Evolutionary conservation across 2,329 filamentous ascomycete genomes (phyloP), one percentile per base, ranked within the genome.

Genomic region (Epichloe bromicola): DNA sequence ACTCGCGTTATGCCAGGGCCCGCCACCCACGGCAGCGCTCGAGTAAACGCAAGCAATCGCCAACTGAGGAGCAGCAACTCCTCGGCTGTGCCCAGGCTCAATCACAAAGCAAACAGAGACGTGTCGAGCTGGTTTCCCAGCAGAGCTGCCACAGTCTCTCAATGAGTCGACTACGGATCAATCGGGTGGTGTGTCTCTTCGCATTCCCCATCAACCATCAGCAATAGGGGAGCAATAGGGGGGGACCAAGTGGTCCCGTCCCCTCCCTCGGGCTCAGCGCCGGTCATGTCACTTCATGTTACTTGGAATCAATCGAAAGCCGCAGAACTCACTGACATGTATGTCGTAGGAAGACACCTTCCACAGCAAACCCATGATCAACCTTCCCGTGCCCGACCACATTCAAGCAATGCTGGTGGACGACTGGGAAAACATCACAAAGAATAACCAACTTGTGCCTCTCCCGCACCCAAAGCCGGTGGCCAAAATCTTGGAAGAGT

Each of bases 391-490:
- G 56, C 89, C 93, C 0, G 93, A 97, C 63, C 81, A 86, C 57
- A 76, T 98, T 57, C 96, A 97, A 71, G 88, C 86, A 15, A 78
- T 95, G 55, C 80, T 98, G 3, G 93, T 98, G 20, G 93, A 98
- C 64, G 93, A 98, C 66, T 98, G 93, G 93, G 93, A 98, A 67
- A 95, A 96, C 60, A 83, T 98, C 55, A 98, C 93, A 51, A 97
- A 96, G 71, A 93, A 94, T 64, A 81, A 88, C 59, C 87, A 91
- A 63, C 81, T 97, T 4, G 88, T 96, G 34, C 83, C 87, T 2
- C 74, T 98, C 15, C 93, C 93, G 0, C 83, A 88, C 45, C 74
- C 76, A 30, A 79, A 84, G 48, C 82, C 91, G 1, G 88, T 93
- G 53, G 80, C 78, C 56, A 72, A 80, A 57, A 88, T 98, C 54